Evolutionary conservation across 345 rosid species (phyloP).

Genomic region (Eucalyptus lansdowneana): DNA sequence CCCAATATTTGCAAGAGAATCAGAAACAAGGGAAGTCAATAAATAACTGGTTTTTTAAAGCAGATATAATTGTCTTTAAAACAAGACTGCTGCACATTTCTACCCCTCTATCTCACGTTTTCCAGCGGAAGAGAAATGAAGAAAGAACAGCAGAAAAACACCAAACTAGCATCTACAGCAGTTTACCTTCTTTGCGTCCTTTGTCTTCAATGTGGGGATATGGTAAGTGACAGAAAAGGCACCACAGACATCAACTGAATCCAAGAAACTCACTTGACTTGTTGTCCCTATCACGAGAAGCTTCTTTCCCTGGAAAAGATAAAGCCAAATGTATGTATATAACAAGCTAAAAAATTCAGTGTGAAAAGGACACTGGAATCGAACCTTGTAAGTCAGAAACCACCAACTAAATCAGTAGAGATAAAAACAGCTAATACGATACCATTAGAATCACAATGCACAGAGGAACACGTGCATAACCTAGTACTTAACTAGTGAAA

Average conservation of each 20-base stretch:
- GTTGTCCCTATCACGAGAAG: constrained; percentile 92
- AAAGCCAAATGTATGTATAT: neutral
- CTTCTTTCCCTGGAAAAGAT: constrained; percentile 55
- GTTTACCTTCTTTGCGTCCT: constrained; percentile 75
- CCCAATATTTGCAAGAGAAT: neutral
- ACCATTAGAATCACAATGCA: too few relatives aligned
- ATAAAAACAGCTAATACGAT: too few relatives aligned
- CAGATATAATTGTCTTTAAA: neutral
- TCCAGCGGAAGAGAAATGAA: neutral
- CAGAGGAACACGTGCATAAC: too few relatives aligned
- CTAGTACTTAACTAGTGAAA: too few relatives aligned
- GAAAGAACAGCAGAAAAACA: neutral
- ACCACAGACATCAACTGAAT: constrained; percentile 59
- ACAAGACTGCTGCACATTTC: neutral
- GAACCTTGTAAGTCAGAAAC: too few relatives aligned
- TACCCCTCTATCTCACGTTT: neutral
- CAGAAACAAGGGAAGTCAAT: constrained; percentile 2
- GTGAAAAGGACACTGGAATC: neutral
- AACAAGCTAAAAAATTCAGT: neutral
- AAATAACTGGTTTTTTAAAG: neutral
- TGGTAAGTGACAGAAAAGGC: constrained; percentile 63
- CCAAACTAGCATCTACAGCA: neutral
- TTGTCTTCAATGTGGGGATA: constrained; percentile 52
- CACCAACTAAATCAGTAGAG: too few relatives aligned
- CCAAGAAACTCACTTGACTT: constrained; percentile 73